A percentile compares a stretch with the other conserved stretches of the same genome.
These are phyloP conservation scores for Arxiozyma telluris DNA, from an alignment of 1,139 yeast genomes.

Conservation along the genomic window DNA sequence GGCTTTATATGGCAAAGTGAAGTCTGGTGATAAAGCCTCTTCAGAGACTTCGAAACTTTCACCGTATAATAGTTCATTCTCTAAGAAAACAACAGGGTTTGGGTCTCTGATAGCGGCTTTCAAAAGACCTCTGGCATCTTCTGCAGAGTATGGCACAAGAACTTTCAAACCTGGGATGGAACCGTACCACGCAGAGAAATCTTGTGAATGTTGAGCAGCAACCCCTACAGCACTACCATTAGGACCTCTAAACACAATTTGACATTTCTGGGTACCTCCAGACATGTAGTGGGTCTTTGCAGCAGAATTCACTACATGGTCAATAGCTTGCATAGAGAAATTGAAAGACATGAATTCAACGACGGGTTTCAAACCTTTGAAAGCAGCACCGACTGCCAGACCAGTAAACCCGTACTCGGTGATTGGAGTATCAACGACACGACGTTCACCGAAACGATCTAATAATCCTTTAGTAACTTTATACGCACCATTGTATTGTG, in stretches of 20 bases:
- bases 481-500: slow-evolving; percentile 98
- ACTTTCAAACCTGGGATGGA: slow-evolving; percentile 97
- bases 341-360: slow-evolving; percentile 99
- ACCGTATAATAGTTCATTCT: slow-evolving; percentile 91
- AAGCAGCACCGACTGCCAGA: slow-evolving; percentile 92
- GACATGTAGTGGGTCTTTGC: slow-evolving; percentile 99
- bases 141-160: slow-evolving; percentile 88
- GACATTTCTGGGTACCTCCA: slow-evolving; percentile 97
- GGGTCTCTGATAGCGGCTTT: slow-evolving; percentile 98
- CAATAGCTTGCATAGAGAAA: slow-evolving; percentile 99
- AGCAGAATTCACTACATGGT: slow-evolving; percentile 95
- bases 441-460: slow-evolving; percentile 94
- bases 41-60: slow-evolving; percentile 84
- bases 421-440: slow-evolving; percentile 95
- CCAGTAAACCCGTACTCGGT: slow-evolving; percentile 99
- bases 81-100: slow-evolving; percentile 92
- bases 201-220: slow-evolving; percentile 98
- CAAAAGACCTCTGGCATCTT: slow-evolving; percentile 90
- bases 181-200: slow-evolving; percentile 96
- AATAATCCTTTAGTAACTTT: slow-evolving; percentile 91
- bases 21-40: slow-evolving; percentile 83
- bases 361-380: slow-evolving; percentile 93
- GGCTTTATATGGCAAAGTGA: slow-evolving; percentile 85
- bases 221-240: slow-evolving; percentile 99
- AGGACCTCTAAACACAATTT: slow-evolving; percentile 97